Percentiles rank a stretch among this genome's conserved stretches.
Evolutionary conservation across 202 grass and related monocot species (phyloP).

Genomic region (Panicum virgatum): DNA sequence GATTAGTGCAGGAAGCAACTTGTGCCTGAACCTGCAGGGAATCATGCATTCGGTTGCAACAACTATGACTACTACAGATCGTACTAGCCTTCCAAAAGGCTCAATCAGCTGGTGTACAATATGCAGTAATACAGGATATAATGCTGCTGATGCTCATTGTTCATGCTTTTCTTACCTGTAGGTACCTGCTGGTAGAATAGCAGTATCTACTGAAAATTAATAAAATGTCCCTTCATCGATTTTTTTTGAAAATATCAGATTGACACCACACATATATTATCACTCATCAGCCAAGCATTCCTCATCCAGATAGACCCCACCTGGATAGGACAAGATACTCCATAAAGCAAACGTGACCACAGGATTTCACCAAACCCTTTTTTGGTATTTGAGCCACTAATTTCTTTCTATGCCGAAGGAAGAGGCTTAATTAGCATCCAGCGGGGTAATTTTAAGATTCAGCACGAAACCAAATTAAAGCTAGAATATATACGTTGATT

Average conservation of each 20-base stretch:
- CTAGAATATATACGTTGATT: not conserved
- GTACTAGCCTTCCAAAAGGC: not conserved
- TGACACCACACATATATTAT: not conserved
- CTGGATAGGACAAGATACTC: not conserved
- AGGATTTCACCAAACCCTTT: not conserved
- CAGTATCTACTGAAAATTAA: not conserved
- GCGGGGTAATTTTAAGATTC: conserved; percentile 6
- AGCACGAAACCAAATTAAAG: not conserved
- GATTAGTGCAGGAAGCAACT: not conserved
- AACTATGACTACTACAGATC: not conserved
- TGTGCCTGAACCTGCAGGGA: not conserved
- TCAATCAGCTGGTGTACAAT: not conserved
- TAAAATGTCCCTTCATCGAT: no score
- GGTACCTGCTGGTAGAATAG: not conserved
- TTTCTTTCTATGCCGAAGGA: not conserved
- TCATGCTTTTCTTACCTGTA: not conserved
- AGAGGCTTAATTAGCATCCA: not conserved
- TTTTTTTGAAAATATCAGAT: not conserved
- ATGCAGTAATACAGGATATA: not conserved
- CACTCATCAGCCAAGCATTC: not conserved
- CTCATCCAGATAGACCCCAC: not conserved
- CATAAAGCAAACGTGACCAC: not conserved
- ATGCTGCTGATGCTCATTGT: not conserved
- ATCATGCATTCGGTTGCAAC: conserved; percentile 8
- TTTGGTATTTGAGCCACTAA: not conserved